These are phyloP conservation scores for Blepharisma stoltei DNA, from an alignment of 73 alveolate genomes.

Conservation along the genomic window DNA sequence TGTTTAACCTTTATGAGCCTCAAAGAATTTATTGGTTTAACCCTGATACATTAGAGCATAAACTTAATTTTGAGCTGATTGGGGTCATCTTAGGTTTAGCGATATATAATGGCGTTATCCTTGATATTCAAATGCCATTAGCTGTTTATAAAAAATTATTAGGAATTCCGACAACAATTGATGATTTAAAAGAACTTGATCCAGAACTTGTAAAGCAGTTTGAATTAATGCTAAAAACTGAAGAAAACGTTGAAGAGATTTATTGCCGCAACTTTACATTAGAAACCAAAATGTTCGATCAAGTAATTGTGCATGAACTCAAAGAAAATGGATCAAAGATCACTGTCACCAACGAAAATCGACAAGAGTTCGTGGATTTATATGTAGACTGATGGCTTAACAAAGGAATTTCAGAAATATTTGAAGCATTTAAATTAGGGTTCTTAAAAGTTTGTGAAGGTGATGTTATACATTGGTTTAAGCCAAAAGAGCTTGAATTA, in stretches of 20 bases:
- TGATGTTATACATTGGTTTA: conserved; percentile 53
- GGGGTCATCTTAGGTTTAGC: conserved; percentile 96
- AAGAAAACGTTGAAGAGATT: conserved; percentile 67
- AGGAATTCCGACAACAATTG: conserved; percentile 52
- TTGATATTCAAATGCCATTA: conserved; percentile 89
- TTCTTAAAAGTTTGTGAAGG: conserved; percentile 67
- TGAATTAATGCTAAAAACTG: conserved; percentile 33
- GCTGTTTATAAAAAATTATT: conserved; percentile 85
- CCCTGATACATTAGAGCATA: conserved; percentile 80
- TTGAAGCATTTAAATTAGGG: conserved; percentile 72
- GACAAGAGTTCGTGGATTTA: conserved; percentile 85
- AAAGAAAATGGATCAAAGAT: conserved; percentile 81
- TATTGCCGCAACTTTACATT: conserved; percentile 63
- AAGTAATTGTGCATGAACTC: conserved; percentile 56
- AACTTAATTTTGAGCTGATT: conserved; percentile 84
- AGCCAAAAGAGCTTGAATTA: conserved; percentile 84
- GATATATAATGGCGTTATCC: conserved; percentile 77
- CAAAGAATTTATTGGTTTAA: conserved; percentile 90
- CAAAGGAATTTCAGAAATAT: conserved; percentile 67
- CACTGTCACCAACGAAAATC: conserved; percentile 73
- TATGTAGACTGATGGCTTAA: conserved; percentile 82
- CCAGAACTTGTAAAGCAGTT: conserved; percentile 34
- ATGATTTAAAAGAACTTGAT: conserved; percentile 77
- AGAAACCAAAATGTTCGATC: conserved; percentile 73
- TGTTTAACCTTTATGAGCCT: conserved; percentile 72